These are phyloP conservation scores for Backusella luteola DNA, from an alignment of 192 early-diverging fungal species.

Conservation along the genomic window DNA sequence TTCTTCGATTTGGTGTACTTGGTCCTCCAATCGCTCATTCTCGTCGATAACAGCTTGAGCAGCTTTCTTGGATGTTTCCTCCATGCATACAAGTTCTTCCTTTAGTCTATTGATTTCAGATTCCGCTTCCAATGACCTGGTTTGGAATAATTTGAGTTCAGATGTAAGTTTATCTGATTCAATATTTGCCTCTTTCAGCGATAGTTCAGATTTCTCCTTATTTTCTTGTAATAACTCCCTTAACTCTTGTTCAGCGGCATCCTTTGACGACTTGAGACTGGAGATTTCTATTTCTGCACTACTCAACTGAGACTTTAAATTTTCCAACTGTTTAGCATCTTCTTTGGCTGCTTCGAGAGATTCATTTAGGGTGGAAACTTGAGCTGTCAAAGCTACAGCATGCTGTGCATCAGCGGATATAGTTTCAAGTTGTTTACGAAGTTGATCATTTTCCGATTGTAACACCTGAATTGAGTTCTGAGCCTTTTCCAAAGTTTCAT, in stretches of 20 bases:
- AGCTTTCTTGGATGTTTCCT: neutral
- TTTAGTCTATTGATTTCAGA: neutral
- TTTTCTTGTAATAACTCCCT: neutral
- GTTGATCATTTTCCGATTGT: constrained; percentile 3
- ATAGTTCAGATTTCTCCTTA: constrained; percentile 5
- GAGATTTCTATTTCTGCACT: neutral
- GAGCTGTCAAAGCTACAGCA: neutral
- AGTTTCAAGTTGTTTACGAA: neutral
- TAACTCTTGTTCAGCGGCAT: neutral
- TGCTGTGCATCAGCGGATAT: neutral
- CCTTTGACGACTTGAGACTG: neutral
- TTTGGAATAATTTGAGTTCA: neutral
- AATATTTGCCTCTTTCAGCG: constrained; percentile 6
- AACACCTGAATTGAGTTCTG: neutral
- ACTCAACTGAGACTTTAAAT: neutral
- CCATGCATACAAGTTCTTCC: neutral
- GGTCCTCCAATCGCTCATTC: neutral
- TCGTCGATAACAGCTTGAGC: neutral
- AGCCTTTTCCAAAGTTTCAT: constrained; percentile 4
- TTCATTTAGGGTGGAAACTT: neutral
- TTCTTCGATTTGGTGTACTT: neutral
- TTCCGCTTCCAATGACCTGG: neutral
- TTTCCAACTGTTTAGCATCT: neutral
- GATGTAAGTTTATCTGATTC: constrained; percentile 10
- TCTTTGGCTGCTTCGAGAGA: neutral